These are phyloP conservation scores for Neurospora tetraspora DNA, from an alignment of 495 filamentous ascomycete genomes.

Conservation along the genomic window DNA sequence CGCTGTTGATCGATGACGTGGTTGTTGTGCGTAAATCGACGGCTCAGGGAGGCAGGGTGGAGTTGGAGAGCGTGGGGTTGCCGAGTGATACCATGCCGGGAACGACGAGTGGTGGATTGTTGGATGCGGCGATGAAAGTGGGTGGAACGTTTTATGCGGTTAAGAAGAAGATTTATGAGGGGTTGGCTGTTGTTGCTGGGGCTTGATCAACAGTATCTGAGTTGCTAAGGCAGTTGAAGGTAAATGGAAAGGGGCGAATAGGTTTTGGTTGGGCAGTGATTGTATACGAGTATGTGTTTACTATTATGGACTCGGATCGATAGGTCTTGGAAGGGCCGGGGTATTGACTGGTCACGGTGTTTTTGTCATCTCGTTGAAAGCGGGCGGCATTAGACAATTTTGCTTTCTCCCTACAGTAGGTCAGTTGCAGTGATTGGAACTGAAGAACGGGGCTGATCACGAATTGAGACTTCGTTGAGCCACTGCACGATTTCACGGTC, in stretches of 20 bases:
- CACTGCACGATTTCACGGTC: no score
- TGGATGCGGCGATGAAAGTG: neutral
- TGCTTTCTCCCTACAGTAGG: neutral
- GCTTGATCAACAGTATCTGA: constrained; percentile 3
- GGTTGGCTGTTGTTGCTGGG: constrained; percentile 25
- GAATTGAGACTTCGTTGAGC: no score
- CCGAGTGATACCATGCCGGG: constrained; percentile 7
- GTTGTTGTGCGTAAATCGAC: constrained; percentile 85
- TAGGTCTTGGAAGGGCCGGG: no score
- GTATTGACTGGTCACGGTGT: no score
- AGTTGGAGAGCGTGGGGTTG: constrained; percentile 70
- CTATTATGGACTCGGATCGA: no score
- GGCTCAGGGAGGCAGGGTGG: constrained; percentile 59
- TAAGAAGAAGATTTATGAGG: constrained; percentile 25
- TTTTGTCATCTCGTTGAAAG: neutral
- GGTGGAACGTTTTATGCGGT: constrained; percentile 24
- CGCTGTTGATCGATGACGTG: constrained; percentile 73
- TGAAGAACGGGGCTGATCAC: neutral
- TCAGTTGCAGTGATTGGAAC: neutral
- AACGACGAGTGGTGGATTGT: neutral
- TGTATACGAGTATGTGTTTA: neutral
- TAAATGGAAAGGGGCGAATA: no score
- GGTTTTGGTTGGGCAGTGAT: neutral
- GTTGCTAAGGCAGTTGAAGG: no score
- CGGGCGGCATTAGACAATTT: neutral